A percentile compares a stretch with the other conserved stretches of the same genome.
Evolutionary conservation across 2,329 filamentous ascomycete genomes (phyloP).

Genomic region (Aspergillus sp.): DNA sequence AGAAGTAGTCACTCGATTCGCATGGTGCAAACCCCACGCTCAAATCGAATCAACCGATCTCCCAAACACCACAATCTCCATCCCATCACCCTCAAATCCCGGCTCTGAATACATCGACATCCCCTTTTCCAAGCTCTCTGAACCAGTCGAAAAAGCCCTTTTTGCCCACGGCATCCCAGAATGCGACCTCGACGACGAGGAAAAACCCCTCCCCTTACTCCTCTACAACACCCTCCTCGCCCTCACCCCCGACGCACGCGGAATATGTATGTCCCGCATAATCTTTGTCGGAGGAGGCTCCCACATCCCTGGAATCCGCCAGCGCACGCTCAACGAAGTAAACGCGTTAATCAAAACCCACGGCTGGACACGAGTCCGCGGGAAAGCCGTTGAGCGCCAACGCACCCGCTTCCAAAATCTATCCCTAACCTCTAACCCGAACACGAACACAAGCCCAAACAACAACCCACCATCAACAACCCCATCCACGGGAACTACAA

Average conservation of each 20-base stretch:
- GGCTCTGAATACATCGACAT: slow-evolving; percentile 47
- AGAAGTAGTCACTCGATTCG: slow-evolving; percentile 65
- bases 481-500: slow-evolving; percentile 6
- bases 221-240: slow-evolving; percentile 69
- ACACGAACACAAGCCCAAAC: slow-evolving; percentile 1
- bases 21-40: slow-evolving; percentile 59
- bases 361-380: slow-evolving; percentile 72
- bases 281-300: slow-evolving; percentile 78
- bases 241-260: slow-evolving; percentile 74
- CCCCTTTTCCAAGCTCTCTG: slow-evolving; percentile 62
- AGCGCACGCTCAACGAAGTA: slow-evolving; percentile 70
- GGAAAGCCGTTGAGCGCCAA: slow-evolving; percentile 54
- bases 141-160: slow-evolving; percentile 68
- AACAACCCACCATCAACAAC: slow-evolving; percentile 12
- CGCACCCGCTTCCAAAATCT: slow-evolving; percentile 40
- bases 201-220: slow-evolving; percentile 68
- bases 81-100: slow-evolving; percentile 40
- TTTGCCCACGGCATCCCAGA: slow-evolving; percentile 53
- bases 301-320: slow-evolving; percentile 69
- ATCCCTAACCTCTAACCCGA: slow-evolving; percentile 20
- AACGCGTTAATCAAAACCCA: slow-evolving; percentile 56
- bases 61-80: slow-evolving; percentile 34
- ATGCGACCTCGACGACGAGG: slow-evolving; percentile 73
- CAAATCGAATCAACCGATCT: slow-evolving; percentile 1
- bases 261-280: slow-evolving; percentile 80